A percentile compares a stretch with the other conserved stretches of the same genome.
Evolutionary conservation across 225 moss, liverwort and hornwort genomes (phyloP).

Genomic region (Takakia lepidozioides): DNA sequence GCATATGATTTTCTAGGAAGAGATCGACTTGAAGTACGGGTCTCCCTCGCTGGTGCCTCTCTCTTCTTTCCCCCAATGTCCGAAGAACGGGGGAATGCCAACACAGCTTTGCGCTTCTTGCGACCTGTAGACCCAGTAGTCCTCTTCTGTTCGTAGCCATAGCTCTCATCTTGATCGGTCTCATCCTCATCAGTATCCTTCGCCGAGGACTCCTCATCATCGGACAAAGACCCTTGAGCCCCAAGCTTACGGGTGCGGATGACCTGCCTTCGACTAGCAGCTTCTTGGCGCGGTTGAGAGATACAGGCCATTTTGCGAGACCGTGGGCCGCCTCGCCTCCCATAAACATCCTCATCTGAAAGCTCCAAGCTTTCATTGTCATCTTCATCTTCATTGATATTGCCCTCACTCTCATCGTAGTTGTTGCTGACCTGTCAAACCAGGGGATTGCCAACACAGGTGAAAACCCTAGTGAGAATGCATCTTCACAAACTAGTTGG

Average conservation of each 20-base stretch:
- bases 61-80: constrained; percentile 33
- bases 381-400: constrained; percentile 56
- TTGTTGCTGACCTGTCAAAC: constrained; percentile 43
- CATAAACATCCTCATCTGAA: constrained; percentile 76
- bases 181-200: constrained; percentile 79
- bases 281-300: constrained; percentile 33
- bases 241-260: constrained; percentile 56
- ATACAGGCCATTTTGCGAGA: constrained; percentile 50
- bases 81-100: constrained; percentile 38
- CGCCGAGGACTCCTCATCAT: constrained; percentile 81
- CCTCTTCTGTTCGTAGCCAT: constrained; percentile 55
- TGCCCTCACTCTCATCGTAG: constrained; percentile 75
- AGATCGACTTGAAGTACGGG: constrained; percentile 86
- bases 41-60: constrained; percentile 54
- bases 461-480: no score
- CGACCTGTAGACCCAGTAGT: constrained; percentile 31
- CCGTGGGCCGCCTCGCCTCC: constrained; percentile 37
- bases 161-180: constrained; percentile 70
- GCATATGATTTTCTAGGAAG: constrained; percentile 97
- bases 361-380: constrained; percentile 65
- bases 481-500: no score
- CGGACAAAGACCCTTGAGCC: constrained; percentile 56
- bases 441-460: no score
- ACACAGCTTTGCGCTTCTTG: constrained; percentile 51
- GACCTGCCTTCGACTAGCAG: constrained; percentile 34